Base-by-base conservation (phyloP, 176 grass and related monocot genomes). In the Metroxylon sagu region DNA sequence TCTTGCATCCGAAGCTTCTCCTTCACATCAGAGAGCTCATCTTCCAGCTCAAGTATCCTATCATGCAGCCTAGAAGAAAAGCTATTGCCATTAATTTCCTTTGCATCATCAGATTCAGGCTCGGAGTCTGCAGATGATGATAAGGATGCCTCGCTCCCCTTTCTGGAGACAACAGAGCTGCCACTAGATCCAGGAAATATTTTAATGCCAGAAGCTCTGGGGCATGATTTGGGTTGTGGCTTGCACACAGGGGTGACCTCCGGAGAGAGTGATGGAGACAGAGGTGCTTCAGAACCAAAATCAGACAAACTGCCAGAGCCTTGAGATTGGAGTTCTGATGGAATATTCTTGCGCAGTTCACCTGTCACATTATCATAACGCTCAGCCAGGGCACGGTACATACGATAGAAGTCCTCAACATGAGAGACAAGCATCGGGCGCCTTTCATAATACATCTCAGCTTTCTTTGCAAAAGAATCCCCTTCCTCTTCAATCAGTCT, bases 331-430 rank as follows among this genome's bases (percentile, higher is more conserved):
- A 97, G 69, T 16, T 78, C 76, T 50, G 83, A 83, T 29, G 69
- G 71, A 51, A 96, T 74, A 63, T 90, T 82, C 76, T 88, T 85
- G 53, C 81, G 87, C 31, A 97, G 56, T 60, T 91, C 87, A 14
- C 93, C 87, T 23, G 93, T 97, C 61, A 97, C 87, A 27, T 91
- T 84, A 54, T 97, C 93, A 70, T 97, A 97, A n/a, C 87, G 78
- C 76, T 97, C 87, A 52, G 92, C 92, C 27, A 97, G 78, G 54
- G 92, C 71, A 72, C 92, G 83, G 59, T 97, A 91, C 92, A 97
- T 97, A 53, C 87, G 84, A 64, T 91, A 85, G 60, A 91, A 91
- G 50, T 88, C 87, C 66, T 97, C 92, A 3, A 97, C 92, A 70
- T 83, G 80, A 29, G 72, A 75, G 19, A 97, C 66, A 48, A 97